Conservation (phyloP, 768 basidiomycete species). For the Calocybe gangraenosa region DNA sequence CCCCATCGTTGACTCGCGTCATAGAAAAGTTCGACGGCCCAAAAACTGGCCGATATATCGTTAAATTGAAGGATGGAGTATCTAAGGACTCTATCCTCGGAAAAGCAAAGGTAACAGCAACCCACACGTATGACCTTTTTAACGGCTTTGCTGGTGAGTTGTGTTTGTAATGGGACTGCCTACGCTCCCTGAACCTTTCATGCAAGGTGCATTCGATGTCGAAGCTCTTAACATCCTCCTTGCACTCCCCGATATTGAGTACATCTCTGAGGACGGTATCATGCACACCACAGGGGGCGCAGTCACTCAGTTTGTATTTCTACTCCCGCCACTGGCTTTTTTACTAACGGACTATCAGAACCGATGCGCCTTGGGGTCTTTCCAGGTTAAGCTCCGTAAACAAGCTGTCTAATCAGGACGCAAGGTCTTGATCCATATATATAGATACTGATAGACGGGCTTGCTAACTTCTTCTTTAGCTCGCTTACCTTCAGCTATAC, state of each 20-base stretch:
- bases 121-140: constrained; percentile 23
- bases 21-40: constrained; percentile 13
- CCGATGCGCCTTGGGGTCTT: constrained; percentile 30
- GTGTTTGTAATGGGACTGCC: not conserved
- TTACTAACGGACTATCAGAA: constrained; percentile 11
- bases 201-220: constrained; percentile 14
- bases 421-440: constrained; percentile 3
- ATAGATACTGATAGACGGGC: not conserved
- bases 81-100: constrained; percentile 17
- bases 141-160: constrained; percentile 28
- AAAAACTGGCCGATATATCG: constrained; percentile 27
- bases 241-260: constrained; percentile 18
- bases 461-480: constrained; percentile 1
- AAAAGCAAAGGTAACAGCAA: constrained; percentile 2
- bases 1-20: constrained; percentile 1
- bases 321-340: not conserved
- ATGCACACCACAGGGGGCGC: constrained; percentile 12
- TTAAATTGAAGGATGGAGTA: constrained; percentile 28
- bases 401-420: constrained; percentile 14
- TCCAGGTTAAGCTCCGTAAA: constrained; percentile 20
- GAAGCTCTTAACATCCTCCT: constrained; percentile 19
- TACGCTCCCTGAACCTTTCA: not conserved
- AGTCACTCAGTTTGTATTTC: constrained; percentile 17
- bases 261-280: constrained; percentile 21
- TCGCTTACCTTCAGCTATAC: constrained; percentile 8